Conservation (phyloP, 371 early-diverging fungal genomes). For the Haplosporangium sp. region DNA sequence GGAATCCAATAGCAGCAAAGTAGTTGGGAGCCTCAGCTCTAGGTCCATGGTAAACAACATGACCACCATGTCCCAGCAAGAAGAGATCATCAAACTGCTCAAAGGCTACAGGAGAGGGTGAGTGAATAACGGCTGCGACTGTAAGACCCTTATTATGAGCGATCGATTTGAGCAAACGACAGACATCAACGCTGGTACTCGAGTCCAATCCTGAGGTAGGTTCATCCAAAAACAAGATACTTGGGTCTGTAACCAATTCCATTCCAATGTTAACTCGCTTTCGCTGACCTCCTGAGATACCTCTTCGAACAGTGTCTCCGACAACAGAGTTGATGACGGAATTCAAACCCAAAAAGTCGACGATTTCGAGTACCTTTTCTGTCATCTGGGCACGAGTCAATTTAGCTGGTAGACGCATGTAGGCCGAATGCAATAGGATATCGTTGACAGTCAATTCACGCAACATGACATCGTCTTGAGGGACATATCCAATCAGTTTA, state of each 20-base stretch:
- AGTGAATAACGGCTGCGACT: constrained; percentile 81
- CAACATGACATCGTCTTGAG: constrained; percentile 79
- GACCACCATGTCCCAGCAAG: constrained; percentile 75
- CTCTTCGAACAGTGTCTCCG: constrained; percentile 80
- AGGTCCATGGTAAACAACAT: constrained; percentile 74
- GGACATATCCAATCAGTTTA: constrained; percentile 76
- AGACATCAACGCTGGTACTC: constrained; percentile 75
- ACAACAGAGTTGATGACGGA: constrained; percentile 75
- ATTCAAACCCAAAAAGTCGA: constrained; percentile 71
- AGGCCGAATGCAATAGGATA: constrained; percentile 71
- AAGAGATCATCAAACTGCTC: constrained; percentile 76
- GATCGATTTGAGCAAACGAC: constrained; percentile 66
- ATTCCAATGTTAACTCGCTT: constrained; percentile 90
- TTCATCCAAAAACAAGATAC: constrained; percentile 94
- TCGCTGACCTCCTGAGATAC: constrained; percentile 88
- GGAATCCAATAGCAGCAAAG: constrained; percentile 69
- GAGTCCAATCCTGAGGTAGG: constrained; percentile 90
- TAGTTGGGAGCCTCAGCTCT: constrained; percentile 59
- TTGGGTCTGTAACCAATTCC: constrained; percentile 91
- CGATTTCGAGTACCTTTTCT: constrained; percentile 69
- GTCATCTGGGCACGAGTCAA: constrained; percentile 58
- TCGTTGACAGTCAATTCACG: constrained; percentile 72
- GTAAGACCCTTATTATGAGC: constrained; percentile 71
- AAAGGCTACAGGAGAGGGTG: constrained; percentile 76
- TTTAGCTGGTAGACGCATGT: constrained; percentile 73